Percentiles rank a stretch among this genome's conserved stretches.
Evolutionary conservation across 2,329 filamentous ascomycete species (phyloP).

Genomic region (Anisogramma anomala): DNA sequence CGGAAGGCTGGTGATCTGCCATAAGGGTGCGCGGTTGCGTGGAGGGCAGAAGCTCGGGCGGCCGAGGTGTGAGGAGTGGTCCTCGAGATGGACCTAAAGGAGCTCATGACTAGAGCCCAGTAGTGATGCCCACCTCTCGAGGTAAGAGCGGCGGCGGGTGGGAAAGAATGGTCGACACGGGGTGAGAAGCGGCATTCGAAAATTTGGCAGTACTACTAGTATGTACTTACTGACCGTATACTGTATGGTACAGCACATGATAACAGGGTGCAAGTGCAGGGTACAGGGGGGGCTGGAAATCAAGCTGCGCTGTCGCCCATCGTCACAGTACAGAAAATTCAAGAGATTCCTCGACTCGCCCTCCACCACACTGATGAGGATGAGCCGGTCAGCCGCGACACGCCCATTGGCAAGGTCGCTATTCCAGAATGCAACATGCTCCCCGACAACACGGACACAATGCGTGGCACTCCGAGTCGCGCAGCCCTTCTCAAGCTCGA

Average conservation of each 20-base stretch:
- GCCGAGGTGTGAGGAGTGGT: conserved; percentile 32
- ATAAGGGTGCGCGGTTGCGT: conserved; percentile 22
- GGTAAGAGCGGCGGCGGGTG: conserved; percentile 9
- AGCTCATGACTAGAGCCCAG: conserved; percentile 31
- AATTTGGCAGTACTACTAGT: conserved; percentile 6
- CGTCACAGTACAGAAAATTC: no score
- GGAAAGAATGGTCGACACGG: background rate
- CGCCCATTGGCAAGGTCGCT: conserved; percentile 32
- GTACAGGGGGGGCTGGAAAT: background rate
- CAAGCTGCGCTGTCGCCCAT: background rate
- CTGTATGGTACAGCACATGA: no score
- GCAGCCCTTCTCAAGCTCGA: conserved; percentile 13
- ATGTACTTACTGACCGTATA: no score
- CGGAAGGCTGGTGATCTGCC: conserved; percentile 37
- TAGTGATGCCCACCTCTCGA: conserved; percentile 17
- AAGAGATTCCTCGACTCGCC: no score
- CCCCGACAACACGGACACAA: conserved; percentile 6
- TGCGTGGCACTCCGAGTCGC: conserved; percentile 6
- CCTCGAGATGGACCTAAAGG: conserved; percentile 31
- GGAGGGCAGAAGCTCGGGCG: conserved; percentile 29
- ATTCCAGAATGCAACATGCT: conserved; percentile 22
- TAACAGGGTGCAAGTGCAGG: no score
- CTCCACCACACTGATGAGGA: no score
- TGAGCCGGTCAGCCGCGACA: conserved; percentile 33
- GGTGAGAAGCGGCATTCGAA: conserved; percentile 5